Evolutionary conservation across 345 rosid species (phyloP).

Genomic region (Pugionium dolabratum): DNA sequence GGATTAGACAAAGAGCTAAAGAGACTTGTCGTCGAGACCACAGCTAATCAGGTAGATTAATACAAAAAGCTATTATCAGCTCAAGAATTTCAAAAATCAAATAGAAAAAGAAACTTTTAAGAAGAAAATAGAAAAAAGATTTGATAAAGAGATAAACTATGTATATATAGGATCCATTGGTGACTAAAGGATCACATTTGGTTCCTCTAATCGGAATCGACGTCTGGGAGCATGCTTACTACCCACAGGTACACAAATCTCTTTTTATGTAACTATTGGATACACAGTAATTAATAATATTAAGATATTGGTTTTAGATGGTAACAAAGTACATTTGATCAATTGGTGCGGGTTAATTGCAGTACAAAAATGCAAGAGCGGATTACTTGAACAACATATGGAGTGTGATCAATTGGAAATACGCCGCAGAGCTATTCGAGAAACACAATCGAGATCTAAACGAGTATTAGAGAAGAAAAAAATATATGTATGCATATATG

Average conservation of each 20-base stretch:
- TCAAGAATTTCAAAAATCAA: neutral
- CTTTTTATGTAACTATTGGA: neutral
- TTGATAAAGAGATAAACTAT: neutral
- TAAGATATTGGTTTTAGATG: neutral
- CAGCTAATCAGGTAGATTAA: slow-evolving; percentile 74
- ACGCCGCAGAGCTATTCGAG: slow-evolving; percentile 58
- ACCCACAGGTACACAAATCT: slow-evolving; percentile 61
- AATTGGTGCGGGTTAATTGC: slow-evolving; percentile 33
- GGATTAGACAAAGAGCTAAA: slow-evolving; percentile 76
- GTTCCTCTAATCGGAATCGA: slow-evolving; percentile 88
- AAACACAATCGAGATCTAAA: slow-evolving; percentile 38
- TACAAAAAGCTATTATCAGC: neutral
- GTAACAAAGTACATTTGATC: neutral
- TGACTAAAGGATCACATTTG: slow-evolving; percentile 66
- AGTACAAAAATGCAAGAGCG: slow-evolving; percentile 87
- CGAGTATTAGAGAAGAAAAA: neutral
- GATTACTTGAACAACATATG: slow-evolving; percentile 92
- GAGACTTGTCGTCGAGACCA: slow-evolving; percentile 88
- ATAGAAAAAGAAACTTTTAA: neutral
- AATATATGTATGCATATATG: neutral
- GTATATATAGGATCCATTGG: slow-evolving; percentile 79
- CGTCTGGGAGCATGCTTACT: slow-evolving; percentile 99
- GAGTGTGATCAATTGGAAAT: slow-evolving; percentile 90
- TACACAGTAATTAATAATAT: neutral
- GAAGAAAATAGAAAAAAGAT: too few relatives aligned